phyloP scores from a whole-genome alignment of 805 yeast genomes.

The Millerozyma miso region DNA sequence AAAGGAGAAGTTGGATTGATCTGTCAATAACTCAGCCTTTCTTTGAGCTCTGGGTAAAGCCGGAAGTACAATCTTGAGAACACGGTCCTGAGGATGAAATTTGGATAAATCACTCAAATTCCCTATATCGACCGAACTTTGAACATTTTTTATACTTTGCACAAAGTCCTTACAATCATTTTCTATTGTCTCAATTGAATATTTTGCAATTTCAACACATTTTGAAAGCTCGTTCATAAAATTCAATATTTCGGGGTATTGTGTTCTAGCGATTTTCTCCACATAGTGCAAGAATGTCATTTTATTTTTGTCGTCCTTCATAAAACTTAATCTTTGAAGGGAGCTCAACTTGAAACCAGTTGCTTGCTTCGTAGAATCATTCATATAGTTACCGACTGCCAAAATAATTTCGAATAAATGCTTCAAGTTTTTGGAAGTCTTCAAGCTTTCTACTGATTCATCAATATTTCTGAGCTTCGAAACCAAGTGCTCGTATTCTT shows the following conservation, averaged over 20 bases:
- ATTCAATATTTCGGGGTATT: conserved; percentile 59
- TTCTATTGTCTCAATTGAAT: conserved; percentile 59
- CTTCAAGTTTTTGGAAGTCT: conserved; percentile 49
- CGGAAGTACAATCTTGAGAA: conserved; percentile 51
- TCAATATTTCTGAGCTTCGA: conserved; percentile 55
- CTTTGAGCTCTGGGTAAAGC: conserved; percentile 52
- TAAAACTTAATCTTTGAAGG: conserved; percentile 62
- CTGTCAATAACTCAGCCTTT: conserved; percentile 46
- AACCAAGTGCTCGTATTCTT: conserved; percentile 61
- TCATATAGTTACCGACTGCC: conserved; percentile 77
- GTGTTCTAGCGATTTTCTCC: conserved; percentile 60
- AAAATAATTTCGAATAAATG: conserved; percentile 61
- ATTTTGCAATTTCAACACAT: conserved; percentile 51
- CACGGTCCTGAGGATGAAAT: conserved; percentile 64
- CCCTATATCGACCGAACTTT: conserved; percentile 55
- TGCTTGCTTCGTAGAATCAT: conserved; percentile 62
- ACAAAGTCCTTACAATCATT: conserved; percentile 55
- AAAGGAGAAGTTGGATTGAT: conserved; percentile 48
- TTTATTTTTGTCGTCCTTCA: conserved; percentile 66
- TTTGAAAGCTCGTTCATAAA: conserved; percentile 59
- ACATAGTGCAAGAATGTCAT: conserved; percentile 72
- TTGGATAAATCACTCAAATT: conserved; percentile 57
- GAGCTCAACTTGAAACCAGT: conserved; percentile 69
- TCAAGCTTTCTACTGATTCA: conserved; percentile 52
- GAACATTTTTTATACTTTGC: conserved; percentile 47